These are phyloP conservation scores for Trametes sanguinea DNA, from an alignment of 768 basidiomycete species.

Conservation along the genomic window DNA sequence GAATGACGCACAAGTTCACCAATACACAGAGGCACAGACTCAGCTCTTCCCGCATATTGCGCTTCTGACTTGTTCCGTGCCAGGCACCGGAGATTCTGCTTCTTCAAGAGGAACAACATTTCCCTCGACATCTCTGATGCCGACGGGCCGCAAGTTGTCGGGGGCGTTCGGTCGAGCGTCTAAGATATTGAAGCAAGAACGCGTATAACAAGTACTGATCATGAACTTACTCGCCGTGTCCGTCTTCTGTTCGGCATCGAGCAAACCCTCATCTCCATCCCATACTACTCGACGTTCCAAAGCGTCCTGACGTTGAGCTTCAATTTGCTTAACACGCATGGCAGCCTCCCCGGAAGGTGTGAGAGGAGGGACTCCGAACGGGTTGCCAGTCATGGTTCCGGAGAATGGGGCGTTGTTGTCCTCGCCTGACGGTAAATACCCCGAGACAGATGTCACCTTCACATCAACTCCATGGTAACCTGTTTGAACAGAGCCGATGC, in stretches of 20 bases:
- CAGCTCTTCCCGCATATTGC: conserved; percentile 52
- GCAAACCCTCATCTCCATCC: conserved; percentile 51
- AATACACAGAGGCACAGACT: conserved; percentile 54
- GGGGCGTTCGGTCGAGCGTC: neutral
- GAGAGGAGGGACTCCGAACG: conserved; percentile 39
- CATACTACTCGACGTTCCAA: conserved; percentile 63
- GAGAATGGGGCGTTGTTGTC: conserved; percentile 58
- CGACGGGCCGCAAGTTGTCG: conserved; percentile 47
- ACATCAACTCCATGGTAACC: conserved; percentile 78
- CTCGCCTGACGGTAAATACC: conserved; percentile 67
- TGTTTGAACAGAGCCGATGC: conserved; percentile 65
- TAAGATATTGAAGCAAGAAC: neutral
- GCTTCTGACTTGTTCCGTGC: conserved; percentile 36
- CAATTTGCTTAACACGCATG: conserved; percentile 53
- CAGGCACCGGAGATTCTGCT: conserved; percentile 26
- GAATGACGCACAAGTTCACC: conserved; percentile 52
- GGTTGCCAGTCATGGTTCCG: conserved; percentile 41
- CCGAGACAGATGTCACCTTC: conserved; percentile 71
- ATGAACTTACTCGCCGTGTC: no score
- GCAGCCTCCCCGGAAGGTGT: conserved; percentile 62
- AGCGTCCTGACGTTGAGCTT: conserved; percentile 66
- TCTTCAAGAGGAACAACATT: conserved; percentile 46
- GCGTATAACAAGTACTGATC: neutral
- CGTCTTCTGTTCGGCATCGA: conserved; percentile 43
- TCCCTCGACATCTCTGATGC: conserved; percentile 59